Conservation (phyloP, 768 basidiomycete species). For the Podaxis rugospora region DNA sequence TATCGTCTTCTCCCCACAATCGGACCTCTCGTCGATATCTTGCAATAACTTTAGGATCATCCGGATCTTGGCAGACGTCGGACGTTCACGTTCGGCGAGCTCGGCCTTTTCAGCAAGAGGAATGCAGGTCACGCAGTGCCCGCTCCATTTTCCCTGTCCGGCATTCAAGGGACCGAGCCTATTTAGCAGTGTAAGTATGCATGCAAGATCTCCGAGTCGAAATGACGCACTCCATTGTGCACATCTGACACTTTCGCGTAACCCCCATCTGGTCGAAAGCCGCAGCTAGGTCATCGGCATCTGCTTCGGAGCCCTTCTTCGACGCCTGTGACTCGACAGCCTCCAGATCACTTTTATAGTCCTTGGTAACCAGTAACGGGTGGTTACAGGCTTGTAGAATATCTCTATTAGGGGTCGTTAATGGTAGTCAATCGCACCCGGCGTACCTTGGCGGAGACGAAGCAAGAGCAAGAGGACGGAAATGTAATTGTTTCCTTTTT, state of each 20-base stretch:
- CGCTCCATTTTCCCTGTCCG: conserved; percentile 33
- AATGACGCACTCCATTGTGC: conserved; percentile 57
- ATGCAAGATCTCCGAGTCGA: neutral
- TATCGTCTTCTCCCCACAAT: conserved; percentile 83
- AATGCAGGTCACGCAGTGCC: conserved; percentile 59
- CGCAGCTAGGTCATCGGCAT: conserved; percentile 71
- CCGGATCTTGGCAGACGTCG: conserved; percentile 81
- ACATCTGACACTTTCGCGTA: conserved; percentile 72
- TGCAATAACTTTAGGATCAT: conserved; percentile 73
- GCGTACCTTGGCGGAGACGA: conserved; percentile 83
- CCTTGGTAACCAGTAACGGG: conserved; percentile 75
- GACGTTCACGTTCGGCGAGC: conserved; percentile 48
- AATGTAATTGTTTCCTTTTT: conserved; percentile 61
- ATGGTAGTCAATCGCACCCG: neutral
- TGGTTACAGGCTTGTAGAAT: conserved; percentile 76
- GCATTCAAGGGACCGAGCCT: conserved; percentile 37
- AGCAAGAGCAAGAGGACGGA: conserved; percentile 68
- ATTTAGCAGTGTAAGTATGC: conserved; percentile 2
- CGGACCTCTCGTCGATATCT: conserved; percentile 54
- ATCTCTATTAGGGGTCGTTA: neutral
- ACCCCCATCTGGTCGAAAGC: conserved; percentile 72
- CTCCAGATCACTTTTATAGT: conserved; percentile 68
- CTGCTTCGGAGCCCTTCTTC: conserved; percentile 48
- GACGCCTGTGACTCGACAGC: conserved; percentile 65
- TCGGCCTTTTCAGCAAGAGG: conserved; percentile 45